Conservation (phyloP, 192 early-diverging fungal species). For the Backusella psychrophila region DNA sequence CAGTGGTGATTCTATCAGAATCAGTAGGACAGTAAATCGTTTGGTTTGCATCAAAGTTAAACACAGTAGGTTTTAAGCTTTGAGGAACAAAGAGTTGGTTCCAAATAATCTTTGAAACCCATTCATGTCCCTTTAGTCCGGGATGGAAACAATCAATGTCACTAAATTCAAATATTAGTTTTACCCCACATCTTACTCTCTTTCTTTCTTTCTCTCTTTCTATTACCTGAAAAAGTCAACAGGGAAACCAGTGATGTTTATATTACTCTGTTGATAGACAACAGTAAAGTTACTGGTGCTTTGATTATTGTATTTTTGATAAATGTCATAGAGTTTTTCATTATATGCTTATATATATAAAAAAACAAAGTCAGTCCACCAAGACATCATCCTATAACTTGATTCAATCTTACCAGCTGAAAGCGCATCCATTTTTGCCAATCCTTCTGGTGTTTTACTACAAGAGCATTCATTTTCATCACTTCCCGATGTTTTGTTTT, state of each 20-base stretch:
- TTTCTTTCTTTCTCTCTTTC: not conserved
- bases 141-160: conserved; percentile 4
- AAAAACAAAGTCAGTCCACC: not conserved
- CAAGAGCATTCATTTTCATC: not conserved
- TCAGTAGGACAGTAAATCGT: conserved; percentile 1
- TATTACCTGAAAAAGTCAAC: conserved; percentile 1
- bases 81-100: conserved; percentile 4
- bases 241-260: conserved; percentile 9
- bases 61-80: not conserved
- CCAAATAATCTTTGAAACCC: conserved; percentile 10
- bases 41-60: conserved; percentile 4
- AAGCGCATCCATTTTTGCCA: conserved; percentile 2
- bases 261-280: conserved; percentile 2
- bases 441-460: not conserved
- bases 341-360: conserved; percentile 5
- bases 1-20: conserved; percentile 2
- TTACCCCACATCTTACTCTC: too few relatives aligned
- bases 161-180: not conserved
- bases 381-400: not conserved
- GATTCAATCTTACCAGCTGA: not conserved
- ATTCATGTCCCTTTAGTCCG: conserved; percentile 1
- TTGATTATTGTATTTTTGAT: not conserved
- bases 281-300: not conserved
- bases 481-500: not conserved
- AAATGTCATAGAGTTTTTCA: not conserved